phyloP scores from a whole-genome alignment of 768 basidiomycete species.

The Mycena galopus region DNA sequence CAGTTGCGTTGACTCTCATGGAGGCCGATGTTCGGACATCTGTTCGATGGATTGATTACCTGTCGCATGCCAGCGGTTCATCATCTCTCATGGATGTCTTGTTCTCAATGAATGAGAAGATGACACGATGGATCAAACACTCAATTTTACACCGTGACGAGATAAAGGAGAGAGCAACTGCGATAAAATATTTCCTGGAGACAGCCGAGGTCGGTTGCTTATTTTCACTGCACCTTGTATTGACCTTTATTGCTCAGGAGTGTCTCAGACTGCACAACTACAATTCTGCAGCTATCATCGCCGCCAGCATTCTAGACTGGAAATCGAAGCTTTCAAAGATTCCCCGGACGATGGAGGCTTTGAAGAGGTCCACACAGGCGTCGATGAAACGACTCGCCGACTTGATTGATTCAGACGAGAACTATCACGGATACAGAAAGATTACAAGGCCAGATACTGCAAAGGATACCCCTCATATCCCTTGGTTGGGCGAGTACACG shows the following conservation, averaged over 20 bases:
- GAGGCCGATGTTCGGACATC: background rate
- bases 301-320: background rate
- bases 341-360: background rate
- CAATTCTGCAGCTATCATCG: background rate
- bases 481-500: background rate
- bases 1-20: background rate
- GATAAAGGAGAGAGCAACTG: background rate
- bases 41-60: background rate
- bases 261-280: background rate
- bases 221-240: background rate
- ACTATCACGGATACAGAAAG: background rate
- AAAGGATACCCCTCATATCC: background rate
- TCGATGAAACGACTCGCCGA: background rate
- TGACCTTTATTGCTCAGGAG: background rate
- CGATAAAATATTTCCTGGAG: background rate
- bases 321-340: background rate
- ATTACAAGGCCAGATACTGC: background rate
- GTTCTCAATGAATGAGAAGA: background rate
- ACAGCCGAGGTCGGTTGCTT: background rate
- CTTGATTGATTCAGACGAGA: background rate
- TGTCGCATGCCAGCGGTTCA: background rate
- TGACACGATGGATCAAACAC: background rate
- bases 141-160: background rate
- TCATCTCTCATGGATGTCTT: background rate
- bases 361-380: background rate